Evolutionary conservation across 805 yeast species (phyloP), one percentile per base, ranked within the genome.

Genomic region (Debaryomyces maramus): DNA sequence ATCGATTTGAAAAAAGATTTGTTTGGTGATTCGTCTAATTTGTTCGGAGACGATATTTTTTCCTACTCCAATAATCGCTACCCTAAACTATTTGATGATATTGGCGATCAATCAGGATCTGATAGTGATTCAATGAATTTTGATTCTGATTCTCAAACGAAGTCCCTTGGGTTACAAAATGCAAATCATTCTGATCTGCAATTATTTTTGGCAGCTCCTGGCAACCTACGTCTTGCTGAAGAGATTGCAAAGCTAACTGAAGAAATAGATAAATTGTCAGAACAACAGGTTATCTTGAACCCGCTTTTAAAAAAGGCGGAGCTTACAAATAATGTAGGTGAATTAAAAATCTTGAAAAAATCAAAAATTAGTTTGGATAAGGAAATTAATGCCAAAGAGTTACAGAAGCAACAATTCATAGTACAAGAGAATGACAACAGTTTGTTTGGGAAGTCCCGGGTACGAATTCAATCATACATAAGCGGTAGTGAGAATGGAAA

Each of bases 371-470:
- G 88, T 41, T 70, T 88, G 41, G 77, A 76, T 24, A 70, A 85
- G 44, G 97, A 90, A 53, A 72, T 88, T n/a, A 78, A 78, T 35
- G 58, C 80, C 2, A 85, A 85, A 48, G 90, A 86, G 52, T 64
- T 85, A 24, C 84, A 85, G 45, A 78, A 78, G 44, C 95, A 88
- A 47, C 96, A 87, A 55, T 83, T 80, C 50, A 76, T 85, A 37
- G 86, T 89, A 2, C 95, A 87, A 53, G 95, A 88, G 47, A 83
- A 78, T 51, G 91, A 85, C 29, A 85, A 83, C 55, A 81, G 88
- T 47, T 68, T 90, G 35, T 88, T 65, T 53, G 87, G 84, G 0
- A 81, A 81, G 49, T 77, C 89, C 0, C 59, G 69, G 19, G 75
- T 84, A 0, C 57, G 66, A 5, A 76, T 78, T 11, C 80, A 74